A percentile compares a stretch with the other conserved stretches of the same genome.
Evolutionary conservation across 2,329 filamentous ascomycete genomes (phyloP).

Genomic region (Fusarium sp.): DNA sequence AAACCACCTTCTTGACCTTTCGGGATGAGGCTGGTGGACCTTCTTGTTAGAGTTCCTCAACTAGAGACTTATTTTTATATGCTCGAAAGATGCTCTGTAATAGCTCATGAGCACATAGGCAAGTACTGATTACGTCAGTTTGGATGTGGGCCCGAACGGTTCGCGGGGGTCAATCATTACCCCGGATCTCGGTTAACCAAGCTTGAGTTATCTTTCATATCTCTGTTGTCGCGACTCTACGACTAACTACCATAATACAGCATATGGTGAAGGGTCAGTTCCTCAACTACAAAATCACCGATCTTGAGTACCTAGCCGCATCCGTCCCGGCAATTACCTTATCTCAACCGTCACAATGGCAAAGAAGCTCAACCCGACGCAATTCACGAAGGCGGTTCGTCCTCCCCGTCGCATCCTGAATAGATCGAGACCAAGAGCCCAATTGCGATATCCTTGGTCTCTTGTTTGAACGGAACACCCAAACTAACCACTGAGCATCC

Average conservation of each 20-base stretch:
- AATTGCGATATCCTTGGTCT: rapidly evolving
- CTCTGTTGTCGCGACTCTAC: background rate
- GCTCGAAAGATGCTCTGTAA: too few species aligned
- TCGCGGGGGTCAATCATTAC: slow-evolving; percentile 18
- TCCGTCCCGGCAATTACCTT: too few species aligned
- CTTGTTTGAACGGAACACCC: rapidly evolving
- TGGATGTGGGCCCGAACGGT: slow-evolving; percentile 8
- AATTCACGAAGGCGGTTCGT: slow-evolving; percentile 56
- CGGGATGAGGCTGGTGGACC: too few species aligned
- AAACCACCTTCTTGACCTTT: too few species aligned
- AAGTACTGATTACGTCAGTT: slow-evolving; percentile 20
- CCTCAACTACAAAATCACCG: too few species aligned
- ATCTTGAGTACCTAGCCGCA: background rate
- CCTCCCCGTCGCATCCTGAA: background rate
- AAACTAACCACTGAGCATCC: background rate
- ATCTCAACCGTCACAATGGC: slow-evolving; percentile 46
- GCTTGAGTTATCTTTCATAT: slow-evolving; percentile 18
- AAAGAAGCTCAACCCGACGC: slow-evolving; percentile 54
- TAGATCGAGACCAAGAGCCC: background rate
- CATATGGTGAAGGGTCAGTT: background rate
- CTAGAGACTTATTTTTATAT: too few species aligned
- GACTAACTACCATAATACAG: background rate
- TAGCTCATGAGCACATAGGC: too few species aligned
- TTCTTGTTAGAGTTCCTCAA: too few species aligned
- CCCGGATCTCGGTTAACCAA: slow-evolving; percentile 23